Percentiles rank a stretch among this genome's conserved stretches.
Conservation (phyloP, 2,329 filamentous ascomycete genomes). For the Ceratocystis alfenasii region DNA sequence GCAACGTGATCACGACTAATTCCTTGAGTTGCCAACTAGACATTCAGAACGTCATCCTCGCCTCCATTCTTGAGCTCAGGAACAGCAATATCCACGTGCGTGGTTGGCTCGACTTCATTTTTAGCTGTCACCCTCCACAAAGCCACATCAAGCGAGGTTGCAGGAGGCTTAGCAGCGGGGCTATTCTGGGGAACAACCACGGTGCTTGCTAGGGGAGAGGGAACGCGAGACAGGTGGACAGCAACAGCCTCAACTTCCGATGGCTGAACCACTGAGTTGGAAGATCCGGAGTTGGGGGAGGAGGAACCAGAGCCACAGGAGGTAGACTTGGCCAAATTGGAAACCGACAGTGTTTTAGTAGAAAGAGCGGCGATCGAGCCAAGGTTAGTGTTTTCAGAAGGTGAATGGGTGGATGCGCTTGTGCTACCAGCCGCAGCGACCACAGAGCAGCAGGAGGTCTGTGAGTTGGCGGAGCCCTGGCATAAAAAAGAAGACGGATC, state of each 20-base stretch:
- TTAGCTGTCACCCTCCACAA: conserved; percentile 16
- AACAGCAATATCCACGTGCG: conserved; percentile 20
- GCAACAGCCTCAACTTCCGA: conserved; percentile 14
- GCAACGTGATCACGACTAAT: conserved; percentile 9
- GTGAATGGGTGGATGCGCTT: neutral
- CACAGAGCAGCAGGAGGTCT: neutral
- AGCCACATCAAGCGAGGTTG: neutral
- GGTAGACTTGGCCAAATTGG: neutral
- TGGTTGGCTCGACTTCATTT: neutral
- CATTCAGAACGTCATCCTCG: conserved; percentile 15
- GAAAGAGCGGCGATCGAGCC: neutral
- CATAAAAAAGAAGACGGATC: conserved; percentile 5
- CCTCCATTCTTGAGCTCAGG: conserved; percentile 2
- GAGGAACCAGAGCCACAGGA: neutral
- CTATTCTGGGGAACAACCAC: neutral
- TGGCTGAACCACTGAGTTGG: neutral
- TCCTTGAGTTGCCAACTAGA: conserved; percentile 21
- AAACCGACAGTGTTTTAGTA: neutral
- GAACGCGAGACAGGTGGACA: conserved; percentile 9
- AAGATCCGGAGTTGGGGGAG: neutral
- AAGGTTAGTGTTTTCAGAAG: neutral
- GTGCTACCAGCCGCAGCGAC: neutral
- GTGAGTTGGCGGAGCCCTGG: neutral
- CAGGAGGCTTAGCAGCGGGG: neutral
- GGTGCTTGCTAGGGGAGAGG: conserved; percentile 4